These are phyloP conservation scores for Neoconidiobolus thromboides DNA, from an alignment of 371 early-diverging fungal genomes.

Conservation along the genomic window DNA sequence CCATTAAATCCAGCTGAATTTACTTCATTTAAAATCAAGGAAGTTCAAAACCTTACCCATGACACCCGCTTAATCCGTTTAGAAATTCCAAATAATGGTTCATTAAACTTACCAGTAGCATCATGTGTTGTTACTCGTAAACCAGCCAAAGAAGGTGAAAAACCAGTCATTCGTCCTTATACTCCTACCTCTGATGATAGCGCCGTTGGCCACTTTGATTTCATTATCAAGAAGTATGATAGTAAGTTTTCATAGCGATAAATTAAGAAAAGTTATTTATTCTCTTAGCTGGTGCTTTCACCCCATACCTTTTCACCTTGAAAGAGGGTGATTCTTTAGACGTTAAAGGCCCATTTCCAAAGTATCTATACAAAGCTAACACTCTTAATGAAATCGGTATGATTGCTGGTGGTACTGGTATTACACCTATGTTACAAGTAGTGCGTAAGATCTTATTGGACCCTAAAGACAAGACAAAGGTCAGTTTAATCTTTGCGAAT, in stretches of 20 bases:
- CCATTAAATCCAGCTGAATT: constrained; percentile 39
- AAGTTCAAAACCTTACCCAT: constrained; percentile 37
- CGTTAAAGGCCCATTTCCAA: constrained; percentile 81
- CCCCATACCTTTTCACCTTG: constrained; percentile 43
- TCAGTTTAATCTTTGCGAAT: constrained; percentile 78
- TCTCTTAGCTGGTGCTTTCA: constrained; percentile 1
- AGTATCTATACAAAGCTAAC: constrained; percentile 57
- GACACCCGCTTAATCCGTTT: constrained; percentile 69
- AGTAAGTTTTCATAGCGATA: constrained; percentile 9
- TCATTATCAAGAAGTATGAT: constrained; percentile 65
- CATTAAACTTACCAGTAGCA: constrained; percentile 50
- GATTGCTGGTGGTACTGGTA: constrained; percentile 83
- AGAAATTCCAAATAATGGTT: constrained; percentile 42
- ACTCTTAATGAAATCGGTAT: constrained; percentile 62
- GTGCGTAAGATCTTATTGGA: constrained; percentile 43
- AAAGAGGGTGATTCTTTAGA: constrained; percentile 67
- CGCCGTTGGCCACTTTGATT: constrained; percentile 58
- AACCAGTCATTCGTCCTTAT: constrained; percentile 68
- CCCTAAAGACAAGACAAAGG: constrained; percentile 60
- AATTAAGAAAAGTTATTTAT: constrained; percentile 8
- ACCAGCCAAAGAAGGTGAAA: constrained; percentile 35
- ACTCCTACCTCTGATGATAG: constrained; percentile 65
- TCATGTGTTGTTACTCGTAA: constrained; percentile 63
- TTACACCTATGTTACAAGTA: constrained; percentile 81
- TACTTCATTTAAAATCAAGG: constrained; percentile 43